These are phyloP conservation scores for Paraconiothyrium brasiliense DNA, from an alignment of 2,329 filamentous ascomycete genomes.

Conservation along the genomic window DNA sequence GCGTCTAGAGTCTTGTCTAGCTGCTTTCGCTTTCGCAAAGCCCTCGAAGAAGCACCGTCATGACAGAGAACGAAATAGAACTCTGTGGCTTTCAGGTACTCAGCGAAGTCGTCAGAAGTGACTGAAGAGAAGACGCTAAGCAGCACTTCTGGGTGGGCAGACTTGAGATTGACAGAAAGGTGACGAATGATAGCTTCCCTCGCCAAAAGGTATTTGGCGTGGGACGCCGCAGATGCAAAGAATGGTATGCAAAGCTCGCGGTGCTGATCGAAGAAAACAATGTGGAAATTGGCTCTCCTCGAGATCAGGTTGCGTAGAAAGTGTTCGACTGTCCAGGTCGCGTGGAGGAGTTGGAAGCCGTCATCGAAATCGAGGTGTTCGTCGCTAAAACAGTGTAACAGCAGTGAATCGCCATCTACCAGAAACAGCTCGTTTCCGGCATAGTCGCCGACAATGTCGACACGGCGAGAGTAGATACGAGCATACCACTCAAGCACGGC, in stretches of 20 bases:
- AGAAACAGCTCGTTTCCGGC: constrained; percentile 77
- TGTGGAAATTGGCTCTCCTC: constrained; percentile 74
- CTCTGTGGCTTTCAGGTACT: constrained; percentile 64
- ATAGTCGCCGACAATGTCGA: constrained; percentile 74
- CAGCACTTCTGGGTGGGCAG: constrained; percentile 52
- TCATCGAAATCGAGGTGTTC: constrained; percentile 69
- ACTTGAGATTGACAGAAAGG: constrained; percentile 58
- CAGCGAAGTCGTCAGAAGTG: constrained; percentile 60
- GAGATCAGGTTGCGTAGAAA: constrained; percentile 69
- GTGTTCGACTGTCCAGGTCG: constrained; percentile 72
- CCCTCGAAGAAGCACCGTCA: constrained; percentile 61
- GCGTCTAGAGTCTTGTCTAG: constrained; percentile 29
- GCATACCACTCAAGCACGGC: constrained; percentile 47
- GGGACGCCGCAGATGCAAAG: constrained; percentile 40
- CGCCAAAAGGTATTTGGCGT: constrained; percentile 68
- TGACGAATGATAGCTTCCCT: constrained; percentile 73
- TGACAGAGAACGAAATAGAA: constrained; percentile 76
- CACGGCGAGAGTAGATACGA: constrained; percentile 47
- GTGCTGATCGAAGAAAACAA: constrained; percentile 73
- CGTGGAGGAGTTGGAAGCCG: constrained; percentile 77
- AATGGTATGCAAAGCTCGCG: constrained; percentile 65
- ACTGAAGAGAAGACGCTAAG: constrained; percentile 61
- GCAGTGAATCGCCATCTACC: constrained; percentile 77
- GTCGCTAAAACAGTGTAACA: constrained; percentile 70
- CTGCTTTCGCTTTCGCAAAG: constrained; percentile 30